Percentiles rank a stretch among this genome's conserved stretches.
Evolutionary conservation across 805 yeast genomes (phyloP).

Genomic region (Monosporozyma yasuniensis): DNA sequence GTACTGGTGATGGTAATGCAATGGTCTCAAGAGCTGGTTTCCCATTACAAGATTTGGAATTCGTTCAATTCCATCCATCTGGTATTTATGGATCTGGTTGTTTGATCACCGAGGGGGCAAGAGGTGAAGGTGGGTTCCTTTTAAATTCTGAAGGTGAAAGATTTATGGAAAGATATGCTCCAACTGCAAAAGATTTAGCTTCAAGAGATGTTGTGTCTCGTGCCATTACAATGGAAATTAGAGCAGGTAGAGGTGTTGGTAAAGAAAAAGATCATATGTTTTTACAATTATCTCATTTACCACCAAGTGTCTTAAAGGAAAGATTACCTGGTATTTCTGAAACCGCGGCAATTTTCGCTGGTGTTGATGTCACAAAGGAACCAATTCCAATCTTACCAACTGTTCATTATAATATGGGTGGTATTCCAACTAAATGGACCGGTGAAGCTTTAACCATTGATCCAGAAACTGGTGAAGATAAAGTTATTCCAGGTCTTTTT

Average conservation of each 20-base stretch:
- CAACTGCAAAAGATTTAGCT: constrained; percentile 96
- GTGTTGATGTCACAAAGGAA: constrained; percentile 98
- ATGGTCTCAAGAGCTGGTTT: constrained; percentile 98
- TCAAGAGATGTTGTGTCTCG: constrained; percentile 97
- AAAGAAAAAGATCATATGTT: constrained; percentile 90
- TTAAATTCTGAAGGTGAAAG: constrained; percentile 97
- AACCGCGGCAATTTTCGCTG: constrained; percentile 96
- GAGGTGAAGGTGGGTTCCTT: constrained; percentile 99
- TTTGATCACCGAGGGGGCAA: constrained; percentile 97
- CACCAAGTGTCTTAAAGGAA: constrained; percentile 83
- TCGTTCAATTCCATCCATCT: constrained; percentile 97
- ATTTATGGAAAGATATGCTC: constrained; percentile 99
- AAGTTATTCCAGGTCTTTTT: constrained; percentile 81
- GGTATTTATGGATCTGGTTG: constrained; percentile 99
- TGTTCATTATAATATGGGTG: constrained; percentile 99
- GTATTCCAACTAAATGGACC: constrained; percentile 95
- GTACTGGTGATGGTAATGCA: constrained; percentile 98
- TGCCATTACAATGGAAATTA: constrained; percentile 96
- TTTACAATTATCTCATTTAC: constrained; percentile 89
- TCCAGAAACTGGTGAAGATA: constrained; percentile 77
- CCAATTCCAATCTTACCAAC: constrained; percentile 98
- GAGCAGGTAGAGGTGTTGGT: constrained; percentile 99
- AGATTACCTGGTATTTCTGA: constrained; percentile 99
- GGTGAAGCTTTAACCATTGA: constrained; percentile 87
- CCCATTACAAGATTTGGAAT: constrained; percentile 95